These are phyloP conservation scores for Komagataella pastoris DNA, from an alignment of 805 yeast genomes.

Conservation along the genomic window DNA sequence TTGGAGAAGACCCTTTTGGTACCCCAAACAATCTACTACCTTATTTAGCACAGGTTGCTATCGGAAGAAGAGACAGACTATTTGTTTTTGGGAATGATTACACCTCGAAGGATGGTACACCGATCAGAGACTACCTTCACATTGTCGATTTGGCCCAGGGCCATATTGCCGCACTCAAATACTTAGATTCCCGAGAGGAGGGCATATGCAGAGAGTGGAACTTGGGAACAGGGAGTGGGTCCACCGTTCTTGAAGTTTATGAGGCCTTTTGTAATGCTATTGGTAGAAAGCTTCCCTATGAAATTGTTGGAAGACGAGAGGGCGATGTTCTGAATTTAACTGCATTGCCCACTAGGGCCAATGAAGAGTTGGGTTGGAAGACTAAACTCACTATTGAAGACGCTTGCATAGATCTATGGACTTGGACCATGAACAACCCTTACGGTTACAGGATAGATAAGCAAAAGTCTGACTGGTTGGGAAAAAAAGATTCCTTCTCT, in stretches of 20 bases:
- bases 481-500: constrained; percentile 1
- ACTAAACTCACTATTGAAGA: constrained; percentile 40
- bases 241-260: constrained; percentile 63
- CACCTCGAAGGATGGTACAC: constrained; percentile 63
- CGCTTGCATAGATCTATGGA: constrained; percentile 68
- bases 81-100: constrained; percentile 65
- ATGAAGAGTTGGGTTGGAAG: constrained; percentile 50
- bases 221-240: constrained; percentile 72
- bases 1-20: constrained; percentile 76
- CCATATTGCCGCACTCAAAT: constrained; percentile 57
- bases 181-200: constrained; percentile 23
- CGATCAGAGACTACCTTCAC: constrained; percentile 72
- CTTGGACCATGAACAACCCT: constrained; percentile 62
- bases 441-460: constrained; percentile 32
- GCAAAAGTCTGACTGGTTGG: constrained; percentile 21
- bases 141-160: constrained; percentile 73
- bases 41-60: constrained; percentile 65
- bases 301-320: constrained; percentile 50
- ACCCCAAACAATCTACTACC: constrained; percentile 69
- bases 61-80: constrained; percentile 53
- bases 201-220: constrained; percentile 71
- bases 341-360: constrained; percentile 58
- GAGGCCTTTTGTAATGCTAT: constrained; percentile 51
- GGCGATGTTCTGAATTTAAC: constrained; percentile 73
- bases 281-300: constrained; percentile 50